Evolutionary conservation across 2,329 filamentous ascomycete genomes (phyloP), one percentile per base, ranked within the genome.

Genomic region (Thermothelomyces thermophilus): DNA sequence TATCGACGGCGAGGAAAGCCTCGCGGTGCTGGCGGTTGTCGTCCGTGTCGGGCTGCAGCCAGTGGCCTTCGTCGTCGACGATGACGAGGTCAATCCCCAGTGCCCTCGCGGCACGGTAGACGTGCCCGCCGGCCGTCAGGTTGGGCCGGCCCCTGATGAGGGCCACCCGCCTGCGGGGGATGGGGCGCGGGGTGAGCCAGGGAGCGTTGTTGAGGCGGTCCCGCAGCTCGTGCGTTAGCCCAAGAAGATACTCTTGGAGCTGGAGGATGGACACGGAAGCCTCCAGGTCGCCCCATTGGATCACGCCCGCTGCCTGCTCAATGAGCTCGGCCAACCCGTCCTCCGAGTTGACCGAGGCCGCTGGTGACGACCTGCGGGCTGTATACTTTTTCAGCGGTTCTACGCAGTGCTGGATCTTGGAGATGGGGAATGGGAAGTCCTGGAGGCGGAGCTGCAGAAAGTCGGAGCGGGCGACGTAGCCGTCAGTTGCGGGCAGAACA

Each of bases 1-100:
- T 56, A 52, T 61, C 58, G 10, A 53, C 57, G 10, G 37, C 48
- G 3, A 61, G 50, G 40, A 61, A 61, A 3, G 53, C 58, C 30
- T 61, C 55, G 13, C 58, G 56, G 24, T 55, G 51, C 41, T 51
- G 45, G 17, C 20, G 50, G 40, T 58, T 60, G 26, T 57, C 53
- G 5, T 48, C 41, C 0, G 57, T 60, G 20, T 58, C 41, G 9
- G 48, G 41, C 39, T 61, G 55, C 13, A 61, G 47, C 58, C 58
- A 61, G 40, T 61, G 58, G 5, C 57, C 56, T 13, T 54, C 51
- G 4, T 61, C 56, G 19, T 58, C 56, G 11, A 61, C 36, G 19
- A 61, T 54, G 8, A 60, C 56, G 2, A 60, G 54, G n/a, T 60
- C 53, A 1, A 60, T 30, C 1, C 56, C 53, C 8, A 60, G 39